Evolutionary conservation across 352 stramenopile genomes (phyloP).

Genomic region (Phytophthora capsici): DNA sequence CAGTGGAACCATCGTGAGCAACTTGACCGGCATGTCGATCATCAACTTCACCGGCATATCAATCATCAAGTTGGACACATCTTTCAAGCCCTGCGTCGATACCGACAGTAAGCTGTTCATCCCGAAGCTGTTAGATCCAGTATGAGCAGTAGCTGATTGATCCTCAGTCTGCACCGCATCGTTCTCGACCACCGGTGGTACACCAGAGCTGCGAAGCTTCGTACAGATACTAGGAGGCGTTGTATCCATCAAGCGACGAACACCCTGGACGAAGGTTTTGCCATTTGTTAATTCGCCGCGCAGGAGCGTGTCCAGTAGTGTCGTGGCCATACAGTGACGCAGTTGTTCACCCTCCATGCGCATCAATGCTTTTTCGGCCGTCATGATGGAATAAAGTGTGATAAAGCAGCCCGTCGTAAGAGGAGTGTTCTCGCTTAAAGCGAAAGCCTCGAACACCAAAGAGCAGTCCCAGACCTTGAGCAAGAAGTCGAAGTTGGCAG

Average conservation of each 20-base stretch:
- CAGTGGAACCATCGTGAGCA: slow-evolving; percentile 36
- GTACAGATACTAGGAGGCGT: slow-evolving; percentile 66
- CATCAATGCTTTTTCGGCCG: slow-evolving; percentile 65
- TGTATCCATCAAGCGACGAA: slow-evolving; percentile 63
- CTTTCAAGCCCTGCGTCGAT: slow-evolving; percentile 69
- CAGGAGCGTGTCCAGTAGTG: slow-evolving; percentile 58
- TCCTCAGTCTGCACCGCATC: slow-evolving; percentile 1
- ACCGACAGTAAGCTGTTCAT: slow-evolving; percentile 66
- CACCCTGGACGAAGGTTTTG: slow-evolving; percentile 40
- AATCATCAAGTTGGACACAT: slow-evolving; percentile 72
- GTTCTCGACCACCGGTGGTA: slow-evolving; percentile 9
- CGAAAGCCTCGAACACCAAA: slow-evolving; percentile 50
- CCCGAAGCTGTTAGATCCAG: slow-evolving; percentile 25
- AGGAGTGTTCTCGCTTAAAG: slow-evolving; percentile 10
- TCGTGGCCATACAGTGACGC: slow-evolving; percentile 69
- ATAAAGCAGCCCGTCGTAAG: slow-evolving; percentile 37
- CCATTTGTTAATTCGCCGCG: slow-evolving; percentile 28
- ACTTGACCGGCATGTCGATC: slow-evolving; percentile 41
- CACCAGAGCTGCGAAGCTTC: slow-evolving; percentile 59
- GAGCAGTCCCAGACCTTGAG: slow-evolving; percentile 79
- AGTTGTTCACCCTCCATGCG: slow-evolving; percentile 79
- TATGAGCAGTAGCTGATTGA: not conserved
- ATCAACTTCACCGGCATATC: slow-evolving; percentile 79
- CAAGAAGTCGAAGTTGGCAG: slow-evolving; percentile 57
- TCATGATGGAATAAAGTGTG: slow-evolving; percentile 61